These are phyloP conservation scores for Mortierella sp. DNA, from an alignment of 371 early-diverging fungal species.

Conservation along the genomic window DNA sequence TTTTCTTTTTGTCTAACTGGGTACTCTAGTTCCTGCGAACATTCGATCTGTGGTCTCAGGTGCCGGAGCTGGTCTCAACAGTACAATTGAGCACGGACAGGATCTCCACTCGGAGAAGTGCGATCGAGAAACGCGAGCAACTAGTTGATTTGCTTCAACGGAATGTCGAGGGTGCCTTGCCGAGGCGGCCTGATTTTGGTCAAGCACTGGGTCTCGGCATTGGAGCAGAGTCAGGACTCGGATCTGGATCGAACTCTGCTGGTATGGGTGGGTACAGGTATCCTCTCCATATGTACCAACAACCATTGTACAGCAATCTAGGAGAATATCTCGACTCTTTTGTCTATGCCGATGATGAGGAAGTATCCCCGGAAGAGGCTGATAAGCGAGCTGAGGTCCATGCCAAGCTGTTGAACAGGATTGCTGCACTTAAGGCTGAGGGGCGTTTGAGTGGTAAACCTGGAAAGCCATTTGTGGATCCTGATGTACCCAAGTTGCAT, in stretches of 20 bases:
- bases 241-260: no score
- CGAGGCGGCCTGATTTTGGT: slow-evolving; percentile 24
- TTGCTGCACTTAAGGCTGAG: slow-evolving; percentile 52
- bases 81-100: slow-evolving; percentile 43
- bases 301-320: slow-evolving; percentile 22
- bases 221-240: no score
- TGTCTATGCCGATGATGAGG: slow-evolving; percentile 67
- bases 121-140: slow-evolving; percentile 51
- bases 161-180: slow-evolving; percentile 48
- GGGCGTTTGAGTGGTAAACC: slow-evolving; percentile 59
- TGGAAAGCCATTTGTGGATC: slow-evolving; percentile 55
- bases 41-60: slow-evolving; percentile 62
- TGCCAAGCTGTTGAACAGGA: slow-evolving; percentile 54
- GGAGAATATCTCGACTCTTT: slow-evolving; percentile 68
- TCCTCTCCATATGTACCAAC: neutral
- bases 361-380: slow-evolving; percentile 62
- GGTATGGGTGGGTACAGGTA: no score
- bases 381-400: slow-evolving; percentile 57
- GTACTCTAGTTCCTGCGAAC: slow-evolving; percentile 56
- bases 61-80: slow-evolving; percentile 50
- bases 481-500: slow-evolving; percentile 48
- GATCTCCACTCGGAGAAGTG: slow-evolving; percentile 55
- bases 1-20: neutral
- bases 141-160: slow-evolving; percentile 58
- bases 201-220: neutral